phyloP scores from a whole-genome alignment of 805 yeast species.

The Sungouiella thailandica region DNA sequence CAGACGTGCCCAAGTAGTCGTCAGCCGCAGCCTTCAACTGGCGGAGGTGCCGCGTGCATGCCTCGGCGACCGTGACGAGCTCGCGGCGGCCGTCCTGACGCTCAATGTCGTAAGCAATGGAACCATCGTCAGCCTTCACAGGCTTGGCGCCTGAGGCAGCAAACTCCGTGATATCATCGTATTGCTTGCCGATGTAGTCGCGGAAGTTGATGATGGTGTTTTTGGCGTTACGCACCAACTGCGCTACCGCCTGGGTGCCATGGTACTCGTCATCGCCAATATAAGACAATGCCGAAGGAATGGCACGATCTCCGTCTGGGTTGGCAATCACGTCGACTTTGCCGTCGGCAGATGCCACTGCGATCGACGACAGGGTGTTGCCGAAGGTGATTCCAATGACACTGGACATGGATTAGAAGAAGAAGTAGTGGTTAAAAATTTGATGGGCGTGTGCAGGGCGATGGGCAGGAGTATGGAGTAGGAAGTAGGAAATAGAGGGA shows the following conservation, averaged over 20 bases:
- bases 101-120: slow-evolving; percentile 60
- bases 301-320: slow-evolving; percentile 97
- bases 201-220: slow-evolving; percentile 90
- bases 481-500: no score
- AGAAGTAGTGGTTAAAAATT: no score
- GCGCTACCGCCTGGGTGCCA: slow-evolving; percentile 93
- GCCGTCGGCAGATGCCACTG: slow-evolving; percentile 79
- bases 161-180: slow-evolving; percentile 63
- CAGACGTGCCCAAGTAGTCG: slow-evolving; percentile 78
- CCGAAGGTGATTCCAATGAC: slow-evolving; percentile 96
- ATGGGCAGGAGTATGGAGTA: no score
- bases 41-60: slow-evolving; percentile 75
- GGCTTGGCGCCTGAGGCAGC: slow-evolving; percentile 60
- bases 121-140: slow-evolving; percentile 54
- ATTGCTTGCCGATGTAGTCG: slow-evolving; percentile 80
- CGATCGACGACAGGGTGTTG: slow-evolving; percentile 92
- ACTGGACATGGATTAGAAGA: slow-evolving; percentile 33
- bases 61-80: slow-evolving; percentile 67
- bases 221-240: slow-evolving; percentile 82
- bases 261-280: slow-evolving; percentile 95
- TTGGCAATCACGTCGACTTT: slow-evolving; percentile 96
- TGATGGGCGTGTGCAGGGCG: no score
- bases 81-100: slow-evolving; percentile 47
- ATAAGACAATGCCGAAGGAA: slow-evolving; percentile 88
- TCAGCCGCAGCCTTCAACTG: slow-evolving; percentile 85